Percentiles rank a stretch among this genome's conserved stretches.
Evolutionary conservation across 148 eudicot species (phyloP).

Genomic region (Chenopodium album): DNA sequence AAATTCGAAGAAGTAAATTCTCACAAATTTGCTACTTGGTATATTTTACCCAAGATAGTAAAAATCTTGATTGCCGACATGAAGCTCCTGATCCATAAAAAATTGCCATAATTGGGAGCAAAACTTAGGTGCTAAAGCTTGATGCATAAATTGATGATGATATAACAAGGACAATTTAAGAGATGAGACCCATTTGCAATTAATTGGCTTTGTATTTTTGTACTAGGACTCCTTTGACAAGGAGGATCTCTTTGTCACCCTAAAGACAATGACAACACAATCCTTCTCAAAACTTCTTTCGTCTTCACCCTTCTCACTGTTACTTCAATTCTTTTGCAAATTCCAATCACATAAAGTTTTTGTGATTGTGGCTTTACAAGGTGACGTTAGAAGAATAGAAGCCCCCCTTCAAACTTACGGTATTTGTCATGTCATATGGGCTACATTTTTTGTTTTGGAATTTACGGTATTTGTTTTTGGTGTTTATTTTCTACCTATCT

Average conservation of each 20-base stretch:
- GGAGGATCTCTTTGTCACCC: not conserved
- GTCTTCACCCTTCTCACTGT: not conserved
- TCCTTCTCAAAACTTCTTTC: not conserved
- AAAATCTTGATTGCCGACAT: not conserved
- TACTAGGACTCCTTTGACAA: not conserved
- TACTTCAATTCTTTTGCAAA: not conserved
- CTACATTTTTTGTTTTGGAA: too few species aligned
- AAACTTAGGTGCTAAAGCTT: not conserved
- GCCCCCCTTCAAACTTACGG: too few species aligned
- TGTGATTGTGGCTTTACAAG: not conserved
- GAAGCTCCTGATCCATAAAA: not conserved
- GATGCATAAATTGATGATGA: not conserved
- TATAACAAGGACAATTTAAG: conserved; percentile 7
- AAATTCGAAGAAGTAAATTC: too few species aligned
- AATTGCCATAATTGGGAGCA: not conserved
- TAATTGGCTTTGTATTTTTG: not conserved
- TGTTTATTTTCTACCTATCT: too few species aligned
- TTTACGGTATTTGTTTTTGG: too few species aligned
- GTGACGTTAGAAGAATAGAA: too few species aligned
- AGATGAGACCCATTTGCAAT: not conserved
- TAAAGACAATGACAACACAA: not conserved
- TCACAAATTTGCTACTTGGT: too few species aligned
- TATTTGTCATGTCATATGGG: too few species aligned
- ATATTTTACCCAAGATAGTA: not conserved
- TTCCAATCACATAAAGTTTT: not conserved